Conservation (phyloP, 768 basidiomycete genomes). For the Harrya chromipes region DNA sequence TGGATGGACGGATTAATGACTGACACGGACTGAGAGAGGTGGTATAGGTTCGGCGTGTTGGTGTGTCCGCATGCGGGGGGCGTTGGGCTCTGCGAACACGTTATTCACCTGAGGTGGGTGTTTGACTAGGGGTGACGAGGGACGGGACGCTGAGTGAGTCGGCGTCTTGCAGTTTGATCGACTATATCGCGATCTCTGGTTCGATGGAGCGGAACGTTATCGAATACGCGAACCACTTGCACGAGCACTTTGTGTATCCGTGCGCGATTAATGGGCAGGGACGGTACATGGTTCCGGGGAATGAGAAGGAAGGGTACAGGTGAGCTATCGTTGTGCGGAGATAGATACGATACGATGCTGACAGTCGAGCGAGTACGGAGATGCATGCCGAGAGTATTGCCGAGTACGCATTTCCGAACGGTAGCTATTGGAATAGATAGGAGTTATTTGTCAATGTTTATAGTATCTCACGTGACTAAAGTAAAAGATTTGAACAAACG, state of each 20-base stretch:
- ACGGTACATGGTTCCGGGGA: constrained; percentile 77
- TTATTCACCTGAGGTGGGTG: constrained; percentile 71
- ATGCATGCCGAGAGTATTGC: constrained; percentile 77
- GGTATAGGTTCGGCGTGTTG: constrained; percentile 69
- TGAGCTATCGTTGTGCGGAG: constrained; percentile 5
- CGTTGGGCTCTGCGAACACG: constrained; percentile 90
- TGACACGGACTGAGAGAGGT: neutral
- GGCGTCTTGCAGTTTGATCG: constrained; percentile 62
- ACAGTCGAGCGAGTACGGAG: constrained; percentile 56
- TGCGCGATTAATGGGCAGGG: constrained; percentile 83
- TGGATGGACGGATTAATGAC: constrained; percentile 2
- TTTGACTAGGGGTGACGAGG: neutral
- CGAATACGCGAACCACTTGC: constrained; percentile 81
- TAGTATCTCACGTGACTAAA: constrained; percentile 17
- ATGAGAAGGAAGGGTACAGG: constrained; percentile 72
- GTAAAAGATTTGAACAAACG: too few relatives aligned
- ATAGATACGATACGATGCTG: neutral
- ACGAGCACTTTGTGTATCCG: constrained; percentile 86
- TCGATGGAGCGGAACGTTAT: constrained; percentile 90
- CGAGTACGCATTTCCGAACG: constrained; percentile 78
- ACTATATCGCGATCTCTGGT: constrained; percentile 86
- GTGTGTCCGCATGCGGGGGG: constrained; percentile 94
- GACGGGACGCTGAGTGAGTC: constrained; percentile 1
- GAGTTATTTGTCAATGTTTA: constrained; percentile 21
- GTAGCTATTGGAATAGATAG: constrained; percentile 27